These are phyloP conservation scores for Nelumbo lutea DNA, from an alignment of 164 flowering plant genomes.

Conservation along the genomic window DNA sequence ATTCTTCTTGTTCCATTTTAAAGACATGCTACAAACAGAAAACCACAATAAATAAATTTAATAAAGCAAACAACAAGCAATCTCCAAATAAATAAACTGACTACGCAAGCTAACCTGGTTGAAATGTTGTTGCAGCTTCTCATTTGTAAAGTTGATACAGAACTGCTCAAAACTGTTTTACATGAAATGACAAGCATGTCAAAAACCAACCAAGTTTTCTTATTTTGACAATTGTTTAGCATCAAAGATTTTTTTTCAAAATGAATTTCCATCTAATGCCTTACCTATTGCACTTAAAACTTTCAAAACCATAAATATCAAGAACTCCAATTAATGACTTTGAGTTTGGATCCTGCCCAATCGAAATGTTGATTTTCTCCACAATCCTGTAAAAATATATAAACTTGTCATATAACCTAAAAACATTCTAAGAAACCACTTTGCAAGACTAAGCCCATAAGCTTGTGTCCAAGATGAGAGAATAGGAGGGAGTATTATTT, in stretches of 20 bases:
- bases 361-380: slow-evolving; percentile 83
- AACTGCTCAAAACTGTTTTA: slow-evolving; percentile 90
- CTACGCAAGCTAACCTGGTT: slow-evolving; percentile 62
- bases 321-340: slow-evolving; percentile 91
- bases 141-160: slow-evolving; percentile 95
- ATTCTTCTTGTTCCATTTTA: slow-evolving; percentile 99
- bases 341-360: slow-evolving; percentile 97
- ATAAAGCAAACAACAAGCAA: not conserved
- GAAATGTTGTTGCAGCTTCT: slow-evolving; percentile 96
- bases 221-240: not conserved
- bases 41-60: slow-evolving; percentile 4
- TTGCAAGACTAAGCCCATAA: not conserved
- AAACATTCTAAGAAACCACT: not conserved
- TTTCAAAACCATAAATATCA: slow-evolving; percentile 98
- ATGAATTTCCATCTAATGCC: not conserved
- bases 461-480: not conserved
- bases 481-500: not conserved
- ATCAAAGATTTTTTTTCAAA: not conserved
- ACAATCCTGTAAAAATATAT: slow-evolving; percentile 62
- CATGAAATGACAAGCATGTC: slow-evolving; percentile 10
- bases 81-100: not conserved
- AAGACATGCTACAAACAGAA: slow-evolving; percentile 78
- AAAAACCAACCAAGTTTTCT: not conserved
- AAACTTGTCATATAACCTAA: slow-evolving; percentile 5
- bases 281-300: slow-evolving; percentile 93